Conservation (phyloP, 257 asterid species). For the Paraleonurus japonicus region DNA sequence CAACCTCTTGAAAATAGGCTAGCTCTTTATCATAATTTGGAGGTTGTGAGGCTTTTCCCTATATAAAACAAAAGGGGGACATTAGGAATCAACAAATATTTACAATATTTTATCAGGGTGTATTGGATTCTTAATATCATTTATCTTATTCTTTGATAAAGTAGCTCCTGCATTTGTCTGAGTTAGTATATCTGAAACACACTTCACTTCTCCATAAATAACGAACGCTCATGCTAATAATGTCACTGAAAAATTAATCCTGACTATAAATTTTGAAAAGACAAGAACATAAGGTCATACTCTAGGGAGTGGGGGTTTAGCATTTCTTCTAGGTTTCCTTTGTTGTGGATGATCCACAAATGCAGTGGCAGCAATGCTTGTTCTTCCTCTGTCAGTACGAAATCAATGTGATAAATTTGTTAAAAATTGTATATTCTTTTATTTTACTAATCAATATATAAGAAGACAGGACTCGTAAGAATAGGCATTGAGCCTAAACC, state of each 20-base stretch:
- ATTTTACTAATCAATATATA: not conserved
- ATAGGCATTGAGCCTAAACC: conserved; percentile 5
- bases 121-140: not conserved
- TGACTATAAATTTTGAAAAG: not conserved
- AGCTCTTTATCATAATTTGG: conserved; percentile 68
- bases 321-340: conserved; percentile 60
- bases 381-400: conserved; percentile 74
- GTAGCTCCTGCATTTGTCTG: conserved; percentile 11
- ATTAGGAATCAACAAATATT: not conserved
- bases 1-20: conserved; percentile 88
- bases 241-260: not conserved
- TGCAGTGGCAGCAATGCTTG: conserved; percentile 73
- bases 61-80: conserved; percentile 25
- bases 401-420: conserved; percentile 11
- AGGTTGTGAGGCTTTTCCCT: conserved; percentile 57
- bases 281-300: conserved; percentile 40
- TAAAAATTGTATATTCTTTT: conserved; percentile 2
- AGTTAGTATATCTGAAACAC: conserved; percentile 7
- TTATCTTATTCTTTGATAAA: not conserved
- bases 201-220: not conserved
- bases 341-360: conserved; percentile 47
- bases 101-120: conserved; percentile 8
- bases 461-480: not conserved
- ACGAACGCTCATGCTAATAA: not conserved
- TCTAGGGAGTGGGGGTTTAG: conserved; percentile 83